phyloP scores from a whole-genome alignment of 768 basidiomycete genomes.

The Lactifluus piperatus region DNA sequence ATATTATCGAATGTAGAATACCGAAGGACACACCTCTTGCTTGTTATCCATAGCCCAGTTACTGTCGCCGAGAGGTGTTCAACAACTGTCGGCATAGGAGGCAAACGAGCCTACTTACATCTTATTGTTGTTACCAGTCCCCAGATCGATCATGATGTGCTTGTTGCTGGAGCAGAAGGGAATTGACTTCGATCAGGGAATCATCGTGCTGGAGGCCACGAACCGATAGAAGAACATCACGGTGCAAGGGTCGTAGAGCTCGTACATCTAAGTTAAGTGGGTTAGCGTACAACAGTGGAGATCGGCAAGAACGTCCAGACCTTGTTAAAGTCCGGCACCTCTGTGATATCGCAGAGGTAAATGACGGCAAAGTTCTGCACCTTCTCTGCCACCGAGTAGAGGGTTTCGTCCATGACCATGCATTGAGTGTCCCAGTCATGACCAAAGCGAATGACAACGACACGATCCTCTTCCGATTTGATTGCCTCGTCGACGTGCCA shows the following conservation, averaged over 20 bases:
- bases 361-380: conserved; percentile 99
- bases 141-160: conserved; percentile 99
- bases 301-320: conserved; percentile 31
- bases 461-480: conserved; percentile 93
- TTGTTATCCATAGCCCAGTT: conserved; percentile 99
- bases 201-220: background rate
- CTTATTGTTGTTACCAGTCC: conserved; percentile 99
- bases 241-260: conserved; percentile 93
- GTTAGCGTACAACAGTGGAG: background rate
- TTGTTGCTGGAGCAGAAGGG: conserved; percentile 61
- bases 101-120: conserved; percentile 50
- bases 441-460: conserved; percentile 91
- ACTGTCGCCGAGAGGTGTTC: conserved; percentile 33
- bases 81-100: background rate
- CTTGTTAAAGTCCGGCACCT: conserved; percentile 99
- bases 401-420: conserved; percentile 99
- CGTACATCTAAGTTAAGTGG: conserved; percentile 73
- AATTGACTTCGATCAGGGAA: background rate
- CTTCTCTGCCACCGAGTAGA: conserved; percentile 86
- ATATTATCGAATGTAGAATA: background rate
- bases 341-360: conserved; percentile 89
- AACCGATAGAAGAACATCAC: conserved; percentile 99
- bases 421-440: conserved; percentile 91
- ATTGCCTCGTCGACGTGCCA: conserved; percentile 99
- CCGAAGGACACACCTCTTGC: conserved; percentile 65